These are phyloP conservation scores for Teunomyces kruisii DNA, from an alignment of 805 yeast genomes.

Conservation along the genomic window DNA sequence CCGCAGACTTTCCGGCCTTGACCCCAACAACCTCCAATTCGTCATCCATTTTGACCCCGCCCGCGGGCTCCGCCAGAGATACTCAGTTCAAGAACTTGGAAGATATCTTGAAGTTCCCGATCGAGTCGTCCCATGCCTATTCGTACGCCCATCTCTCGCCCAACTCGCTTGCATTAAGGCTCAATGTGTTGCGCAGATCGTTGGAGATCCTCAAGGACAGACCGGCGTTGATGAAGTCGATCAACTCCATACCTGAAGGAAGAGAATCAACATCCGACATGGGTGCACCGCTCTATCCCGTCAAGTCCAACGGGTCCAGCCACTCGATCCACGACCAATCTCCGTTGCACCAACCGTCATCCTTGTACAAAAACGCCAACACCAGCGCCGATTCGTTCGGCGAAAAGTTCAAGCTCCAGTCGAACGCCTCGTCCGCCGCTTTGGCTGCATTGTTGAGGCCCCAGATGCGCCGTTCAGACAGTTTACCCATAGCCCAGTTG, in stretches of 20 bases:
- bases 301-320: slow-evolving; percentile 9
- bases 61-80: neutral
- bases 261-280: neutral
- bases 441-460: slow-evolving; percentile 46
- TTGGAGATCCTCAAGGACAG: slow-evolving; percentile 69
- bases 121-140: slow-evolving; percentile 79
- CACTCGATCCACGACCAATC: slow-evolving; percentile 2
- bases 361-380: slow-evolving; percentile 14
- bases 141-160: slow-evolving; percentile 83
- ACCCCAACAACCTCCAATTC: neutral
- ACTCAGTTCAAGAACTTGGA: slow-evolving; percentile 12
- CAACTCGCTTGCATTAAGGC: slow-evolving; percentile 71
- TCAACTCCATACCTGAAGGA: slow-evolving; percentile 7
- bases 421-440: slow-evolving; percentile 49
- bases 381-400: slow-evolving; percentile 17
- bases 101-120: slow-evolving; percentile 63
- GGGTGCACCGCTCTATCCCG: slow-evolving; percentile 7
- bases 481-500: slow-evolving; percentile 27
- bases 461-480: slow-evolving; percentile 33
- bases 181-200: slow-evolving; percentile 73
- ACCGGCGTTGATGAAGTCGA: slow-evolving; percentile 47
- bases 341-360: slow-evolving; percentile 6
- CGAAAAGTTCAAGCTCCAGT: slow-evolving; percentile 22
- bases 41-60: neutral
- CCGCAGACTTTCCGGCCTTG: neutral